phyloP scores from a whole-genome alignment of 2,329 filamentous ascomycete genomes.

The Colletotrichum graminicola region DNA sequence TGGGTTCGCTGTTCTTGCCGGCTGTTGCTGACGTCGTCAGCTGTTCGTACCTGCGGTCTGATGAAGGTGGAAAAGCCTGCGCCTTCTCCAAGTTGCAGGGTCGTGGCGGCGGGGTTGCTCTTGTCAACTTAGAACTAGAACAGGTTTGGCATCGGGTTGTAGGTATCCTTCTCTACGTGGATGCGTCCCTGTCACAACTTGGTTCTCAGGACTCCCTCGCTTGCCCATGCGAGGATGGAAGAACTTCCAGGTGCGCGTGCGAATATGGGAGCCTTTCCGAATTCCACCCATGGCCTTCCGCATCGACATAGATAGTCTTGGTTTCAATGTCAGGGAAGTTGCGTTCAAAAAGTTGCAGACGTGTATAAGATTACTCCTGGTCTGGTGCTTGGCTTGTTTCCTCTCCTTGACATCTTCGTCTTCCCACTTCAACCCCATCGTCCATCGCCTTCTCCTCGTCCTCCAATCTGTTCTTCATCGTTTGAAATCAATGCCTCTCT shows the following conservation, averaged over 20 bases:
- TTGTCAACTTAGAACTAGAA: background rate
- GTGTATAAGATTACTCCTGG: background rate
- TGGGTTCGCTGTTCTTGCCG: background rate
- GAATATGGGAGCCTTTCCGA: constrained; percentile 2
- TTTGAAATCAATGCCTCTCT: background rate
- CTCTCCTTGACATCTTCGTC: constrained; percentile 2
- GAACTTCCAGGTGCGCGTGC: constrained; percentile 1
- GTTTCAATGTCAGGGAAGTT: background rate
- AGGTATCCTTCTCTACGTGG: background rate
- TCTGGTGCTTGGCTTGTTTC: background rate
- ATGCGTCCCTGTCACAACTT: background rate
- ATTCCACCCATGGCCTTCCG: background rate
- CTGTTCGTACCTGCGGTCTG: too few species aligned
- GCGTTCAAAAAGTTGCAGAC: background rate
- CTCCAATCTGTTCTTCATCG: background rate
- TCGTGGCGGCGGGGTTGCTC: background rate
- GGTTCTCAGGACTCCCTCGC: background rate
- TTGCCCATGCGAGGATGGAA: background rate
- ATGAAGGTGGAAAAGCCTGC: background rate
- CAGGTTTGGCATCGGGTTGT: background rate
- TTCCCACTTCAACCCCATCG: constrained; percentile 1
- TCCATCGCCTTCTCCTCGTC: background rate
- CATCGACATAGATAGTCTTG: background rate
- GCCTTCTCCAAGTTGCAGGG: background rate
- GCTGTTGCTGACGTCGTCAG: background rate